Base-by-base conservation (phyloP, 2,329 filamentous ascomycete species). In the Colletotrichum sp. region DNA sequence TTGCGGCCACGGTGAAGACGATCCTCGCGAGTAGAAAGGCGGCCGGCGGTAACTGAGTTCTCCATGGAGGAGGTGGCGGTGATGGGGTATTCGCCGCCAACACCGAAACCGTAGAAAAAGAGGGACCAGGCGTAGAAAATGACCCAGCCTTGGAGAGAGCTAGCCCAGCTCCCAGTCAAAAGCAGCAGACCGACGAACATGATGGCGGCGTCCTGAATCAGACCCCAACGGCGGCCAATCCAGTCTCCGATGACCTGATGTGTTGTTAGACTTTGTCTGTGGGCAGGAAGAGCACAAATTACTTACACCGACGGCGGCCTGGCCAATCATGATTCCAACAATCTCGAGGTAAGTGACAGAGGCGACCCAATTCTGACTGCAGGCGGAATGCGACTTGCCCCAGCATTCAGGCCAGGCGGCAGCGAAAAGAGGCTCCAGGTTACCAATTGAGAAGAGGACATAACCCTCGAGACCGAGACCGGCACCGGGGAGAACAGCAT, bases 61-160 rank as follows among this genome's bases (percentile, higher is more conserved):
- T 98, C 96, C 92, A 99, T 98, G 76, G 96, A 96, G 10, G 95
- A 96, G 15, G 96, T 98, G 21, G 96, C 96, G 39, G 96, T 99
- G 90, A 98, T 98, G 78, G 96, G 96, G 83, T 99, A 98, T 87
- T 98, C 96, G 80, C 96, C 96, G 80, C 95, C 95, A 71, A 93
- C 92, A 78, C 91, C 92, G 67, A 92, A 87, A 72, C 87, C 57
- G 82, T 88, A 88, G 88, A 99, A 95, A 89, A 98, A 98, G 49
- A 99, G 91, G 52, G 95, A 95, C 94, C 95, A 98, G 77, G 94
- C 95, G 84, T 99, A 99, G 90, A 96, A 98, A 82, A 98, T 98
- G 74, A 99, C 95, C 96, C 96, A 99, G 80, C 96, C 96, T 82
- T 99, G 93, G 67, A 98, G 90, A 44, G 92, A 95, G 36, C 94